Conservation (phyloP, 1,284 basidiomycete species). For the Moesziomyces aphidis region DNA sequence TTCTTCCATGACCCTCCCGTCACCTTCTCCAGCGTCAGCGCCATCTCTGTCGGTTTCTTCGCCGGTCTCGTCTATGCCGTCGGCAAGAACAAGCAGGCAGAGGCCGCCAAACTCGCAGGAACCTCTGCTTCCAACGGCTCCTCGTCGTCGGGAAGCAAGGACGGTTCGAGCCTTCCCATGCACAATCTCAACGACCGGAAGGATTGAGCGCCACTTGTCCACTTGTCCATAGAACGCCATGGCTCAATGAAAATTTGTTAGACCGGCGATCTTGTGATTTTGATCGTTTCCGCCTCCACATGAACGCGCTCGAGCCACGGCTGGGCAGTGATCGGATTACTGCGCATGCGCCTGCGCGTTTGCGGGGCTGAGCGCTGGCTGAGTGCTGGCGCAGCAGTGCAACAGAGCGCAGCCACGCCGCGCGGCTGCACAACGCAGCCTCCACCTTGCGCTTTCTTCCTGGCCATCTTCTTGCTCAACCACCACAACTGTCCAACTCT, state of each 20-base stretch:
- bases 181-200: conserved; percentile 47
- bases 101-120: conserved; percentile 48
- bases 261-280: too few relatives aligned
- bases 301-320: background rate
- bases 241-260: too few relatives aligned
- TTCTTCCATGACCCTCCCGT: conserved; percentile 78
- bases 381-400: background rate
- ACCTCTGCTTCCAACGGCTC: conserved; percentile 46
- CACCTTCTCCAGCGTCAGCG: conserved; percentile 86
- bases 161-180: conserved; percentile 31
- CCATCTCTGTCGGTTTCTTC: conserved; percentile 88
- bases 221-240: too few relatives aligned
- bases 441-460: conserved; percentile 3
- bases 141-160: conserved; percentile 14
- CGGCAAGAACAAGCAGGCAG: conserved; percentile 66
- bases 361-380: background rate
- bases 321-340: background rate
- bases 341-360: background rate
- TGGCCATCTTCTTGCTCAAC: conserved; percentile 3
- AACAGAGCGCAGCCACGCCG: background rate
- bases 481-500: background rate
- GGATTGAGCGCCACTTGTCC: conserved; percentile 2
- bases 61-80: conserved; percentile 73
- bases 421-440: too few relatives aligned
- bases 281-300: too few relatives aligned